A percentile compares a stretch with the other conserved stretches of the same genome.
phyloP scores from a whole-genome alignment of 192 early-diverging fungal genomes.

The Backusella westeae region DNA sequence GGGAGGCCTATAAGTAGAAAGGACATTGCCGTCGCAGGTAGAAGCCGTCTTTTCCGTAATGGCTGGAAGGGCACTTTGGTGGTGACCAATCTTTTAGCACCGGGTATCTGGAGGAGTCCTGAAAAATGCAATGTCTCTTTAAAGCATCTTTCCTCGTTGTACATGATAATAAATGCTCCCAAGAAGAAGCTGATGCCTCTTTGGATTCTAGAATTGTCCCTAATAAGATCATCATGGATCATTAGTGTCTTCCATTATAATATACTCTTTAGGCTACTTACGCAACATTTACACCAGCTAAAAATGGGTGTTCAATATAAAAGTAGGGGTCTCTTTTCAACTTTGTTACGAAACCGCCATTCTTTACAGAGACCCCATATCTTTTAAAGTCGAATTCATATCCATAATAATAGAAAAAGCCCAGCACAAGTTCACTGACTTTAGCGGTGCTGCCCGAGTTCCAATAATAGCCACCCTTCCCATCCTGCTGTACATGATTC shows the following conservation, averaged over 20 bases:
- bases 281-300: background rate
- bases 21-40: background rate
- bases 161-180: background rate
- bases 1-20: background rate
- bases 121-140: background rate
- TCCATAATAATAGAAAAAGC: slow-evolving; percentile 12
- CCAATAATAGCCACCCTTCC: background rate
- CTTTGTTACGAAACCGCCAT: background rate
- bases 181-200: background rate
- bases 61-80: background rate
- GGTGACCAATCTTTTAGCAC: background rate
- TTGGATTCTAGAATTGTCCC: background rate
- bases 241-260: background rate
- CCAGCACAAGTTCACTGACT: background rate
- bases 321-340: background rate
- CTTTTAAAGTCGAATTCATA: background rate
- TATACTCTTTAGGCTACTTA: background rate
- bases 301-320: slow-evolving; percentile 8
- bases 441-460: background rate
- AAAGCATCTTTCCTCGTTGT: background rate
- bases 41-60: background rate
- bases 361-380: background rate
- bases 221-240: background rate
- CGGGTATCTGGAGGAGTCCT: background rate
- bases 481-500: background rate